Base-by-base conservation (phyloP, 2,329 filamentous ascomycete genomes). In the Fusarium tanahbumbuense region DNA sequence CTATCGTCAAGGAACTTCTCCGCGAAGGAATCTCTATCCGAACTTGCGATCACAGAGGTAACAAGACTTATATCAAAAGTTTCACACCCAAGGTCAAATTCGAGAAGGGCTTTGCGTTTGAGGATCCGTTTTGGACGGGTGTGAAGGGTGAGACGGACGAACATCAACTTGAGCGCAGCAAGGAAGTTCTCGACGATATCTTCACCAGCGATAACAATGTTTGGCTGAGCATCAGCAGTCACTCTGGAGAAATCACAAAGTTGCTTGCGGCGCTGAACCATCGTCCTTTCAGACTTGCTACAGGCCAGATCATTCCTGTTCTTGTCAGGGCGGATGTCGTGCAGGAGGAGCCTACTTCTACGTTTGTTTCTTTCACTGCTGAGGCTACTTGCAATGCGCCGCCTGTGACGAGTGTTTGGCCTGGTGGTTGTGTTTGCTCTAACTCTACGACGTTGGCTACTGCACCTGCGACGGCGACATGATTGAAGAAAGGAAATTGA, bases 11-110 rank as follows among this genome's bases (percentile, higher is more conserved):
- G 78, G 91, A 92, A 72, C 76, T 85, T 37, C 81, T 92, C 68
- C 84, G 91, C 30, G 91, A 93, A 77, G 86, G 87, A 4, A 87
- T 92, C 58, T 88, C 86, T 56, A 86, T 89, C 44, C 91, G 92
- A 75, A 92, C 90, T 0, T 93, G 91, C 76, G 89, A 93, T 78
- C 84, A 86, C 30, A 83, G 91, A 12, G 86, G 85, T 23, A 85
- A 79, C 71, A 86, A 83, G 73, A 82, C 84, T 1, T 83, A 84
- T 61, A 89, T 92, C 65, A 78, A 80, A 18, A 66, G 78, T 5
- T 80, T 83, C 6, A 87, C 88, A 50, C 88, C 88, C 0, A 75
- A 70, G 2, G 90, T 85, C 73, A 72, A 71, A 8, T 87, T 92
- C 50, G 91, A 92, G 77, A 76, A 79, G 2, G 88, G 87, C 0